Conservation (phyloP, 192 early-diverging fungal genomes). For the Gamsiella multidivaricata region DNA sequence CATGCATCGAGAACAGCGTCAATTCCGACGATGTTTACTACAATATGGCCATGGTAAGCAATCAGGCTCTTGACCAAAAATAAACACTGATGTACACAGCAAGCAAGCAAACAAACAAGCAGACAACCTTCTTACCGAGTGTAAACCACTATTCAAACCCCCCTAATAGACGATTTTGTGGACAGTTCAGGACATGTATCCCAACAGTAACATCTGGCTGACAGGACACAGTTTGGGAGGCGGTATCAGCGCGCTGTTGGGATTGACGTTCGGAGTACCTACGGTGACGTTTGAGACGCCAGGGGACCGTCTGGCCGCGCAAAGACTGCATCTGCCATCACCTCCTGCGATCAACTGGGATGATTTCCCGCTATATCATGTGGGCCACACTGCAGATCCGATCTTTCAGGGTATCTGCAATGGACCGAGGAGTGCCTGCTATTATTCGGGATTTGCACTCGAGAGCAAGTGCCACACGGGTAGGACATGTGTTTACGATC, state of each 20-base stretch:
- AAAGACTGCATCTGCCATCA: constrained; percentile 79
- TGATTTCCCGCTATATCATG: constrained; percentile 84
- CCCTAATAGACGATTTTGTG: constrained; percentile 67
- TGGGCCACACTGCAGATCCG: constrained; percentile 93
- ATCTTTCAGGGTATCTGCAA: constrained; percentile 89
- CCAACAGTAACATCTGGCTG: constrained; percentile 78
- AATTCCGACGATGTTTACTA: constrained; percentile 70
- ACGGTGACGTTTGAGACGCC: constrained; percentile 88
- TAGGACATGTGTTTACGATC: constrained; percentile 73
- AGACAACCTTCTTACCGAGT: no score
- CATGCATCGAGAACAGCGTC: constrained; percentile 69
- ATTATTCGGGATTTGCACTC: constrained; percentile 40
- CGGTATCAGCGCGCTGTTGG: constrained; percentile 73
- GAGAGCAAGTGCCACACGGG: constrained; percentile 85
- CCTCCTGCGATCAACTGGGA: constrained; percentile 61
- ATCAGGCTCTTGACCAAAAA: not conserved
- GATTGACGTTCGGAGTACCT: constrained; percentile 85
- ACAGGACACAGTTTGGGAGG: constrained; percentile 86
- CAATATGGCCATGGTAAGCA: constrained; percentile 58
- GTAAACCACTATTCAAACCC: no score
- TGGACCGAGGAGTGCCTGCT: constrained; percentile 53
- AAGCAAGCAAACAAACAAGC: not conserved
- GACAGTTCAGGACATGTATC: constrained; percentile 73
- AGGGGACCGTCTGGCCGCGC: constrained; percentile 82
- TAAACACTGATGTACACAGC: not conserved